Percentiles rank a stretch among this genome's conserved stretches.
Conservation (phyloP, 805 yeast species). For the Kodamaea nitidulidarum region DNA sequence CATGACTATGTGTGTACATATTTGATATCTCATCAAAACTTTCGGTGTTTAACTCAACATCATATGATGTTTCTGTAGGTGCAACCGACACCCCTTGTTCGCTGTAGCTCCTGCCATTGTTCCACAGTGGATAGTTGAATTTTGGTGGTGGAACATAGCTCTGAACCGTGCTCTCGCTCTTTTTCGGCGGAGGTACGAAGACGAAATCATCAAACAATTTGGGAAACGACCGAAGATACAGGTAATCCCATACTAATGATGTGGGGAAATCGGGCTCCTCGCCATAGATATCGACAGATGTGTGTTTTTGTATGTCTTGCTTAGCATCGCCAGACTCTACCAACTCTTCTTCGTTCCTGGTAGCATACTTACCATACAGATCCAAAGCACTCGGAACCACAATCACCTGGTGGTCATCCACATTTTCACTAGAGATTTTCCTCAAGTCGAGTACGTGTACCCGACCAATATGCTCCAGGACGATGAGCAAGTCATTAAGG, state of each 20-base stretch:
- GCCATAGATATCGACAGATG: conserved; percentile 5
- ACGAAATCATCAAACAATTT: conserved; percentile 33
- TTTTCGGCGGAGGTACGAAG: conserved; percentile 27
- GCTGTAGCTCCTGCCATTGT: neutral
- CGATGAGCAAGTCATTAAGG: conserved; percentile 68
- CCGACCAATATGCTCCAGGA: conserved; percentile 82
- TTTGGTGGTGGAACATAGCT: conserved; percentile 17
- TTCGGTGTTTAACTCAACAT: conserved; percentile 18
- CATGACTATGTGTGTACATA: conserved; percentile 1
- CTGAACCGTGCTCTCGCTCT: neutral
- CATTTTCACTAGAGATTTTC: conserved; percentile 37
- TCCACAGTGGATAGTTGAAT: conserved; percentile 22
- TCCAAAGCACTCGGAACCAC: conserved; percentile 54
- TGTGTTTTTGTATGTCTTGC: neutral
- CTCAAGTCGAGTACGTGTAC: conserved; percentile 82
- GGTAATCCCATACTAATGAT: conserved; percentile 42
- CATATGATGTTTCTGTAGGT: conserved; percentile 2
- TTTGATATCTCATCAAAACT: conserved; percentile 8
- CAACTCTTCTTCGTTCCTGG: neutral
- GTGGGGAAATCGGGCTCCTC: conserved; percentile 11
- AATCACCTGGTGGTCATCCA: conserved; percentile 68
- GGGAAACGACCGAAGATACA: conserved; percentile 35
- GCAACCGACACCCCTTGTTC: conserved; percentile 12
- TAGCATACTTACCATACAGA: conserved; percentile 29
- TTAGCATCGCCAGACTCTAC: neutral